Evolutionary conservation across 2,329 filamentous ascomycete genomes (phyloP), one percentile per base, ranked within the genome.

Genomic region (Atkinsonella hypoxylon): DNA sequence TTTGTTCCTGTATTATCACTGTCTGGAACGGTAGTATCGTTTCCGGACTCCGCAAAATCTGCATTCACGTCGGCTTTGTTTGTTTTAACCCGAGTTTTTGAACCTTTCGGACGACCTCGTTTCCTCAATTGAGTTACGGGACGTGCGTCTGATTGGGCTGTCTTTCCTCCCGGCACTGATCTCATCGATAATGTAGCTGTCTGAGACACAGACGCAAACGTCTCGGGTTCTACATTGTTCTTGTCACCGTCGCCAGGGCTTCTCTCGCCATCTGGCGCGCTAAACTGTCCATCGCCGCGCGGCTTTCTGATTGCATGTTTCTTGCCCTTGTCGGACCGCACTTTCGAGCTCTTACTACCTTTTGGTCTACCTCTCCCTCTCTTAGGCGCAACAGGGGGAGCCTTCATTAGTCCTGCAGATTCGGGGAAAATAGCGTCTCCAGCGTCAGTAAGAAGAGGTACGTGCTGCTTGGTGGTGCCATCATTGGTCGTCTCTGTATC

Each of bases 351-450:
- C 49, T 66, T 66, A 63, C 76, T 80, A 2, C 77, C 78, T 55
- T 79, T 80, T 8, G 78, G 77, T 17, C 78, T 68, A 15, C 78
- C 77, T 54, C 77, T 69, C 7, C 67, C 65, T 47, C 76, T 69
- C 57, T 73, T 78, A 36, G 61, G 47, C 20, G 61, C 51, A 1
- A 47, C 12, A 5, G 34, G 34, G 12, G 40, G 10, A 1, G 18
- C 40, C 12, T 51, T 49, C 9, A 12, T 7, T 46, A 31, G 15
- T n/a, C 38, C 22, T 20, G 41, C 40, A 34, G 48, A 39, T 36
- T 17, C 46, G 2, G 38, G 6, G 20, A 36, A 3, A 41, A 15
- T 12, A 32, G 36, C 34, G 2, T 36, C 34, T 36, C 11, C 11
- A 36, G 34, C 34, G 6, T 15, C 20, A 41, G 38, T 26, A 26